Conservation (phyloP, 2,329 filamentous ascomycete species). For the Eutypella sp. region DNA sequence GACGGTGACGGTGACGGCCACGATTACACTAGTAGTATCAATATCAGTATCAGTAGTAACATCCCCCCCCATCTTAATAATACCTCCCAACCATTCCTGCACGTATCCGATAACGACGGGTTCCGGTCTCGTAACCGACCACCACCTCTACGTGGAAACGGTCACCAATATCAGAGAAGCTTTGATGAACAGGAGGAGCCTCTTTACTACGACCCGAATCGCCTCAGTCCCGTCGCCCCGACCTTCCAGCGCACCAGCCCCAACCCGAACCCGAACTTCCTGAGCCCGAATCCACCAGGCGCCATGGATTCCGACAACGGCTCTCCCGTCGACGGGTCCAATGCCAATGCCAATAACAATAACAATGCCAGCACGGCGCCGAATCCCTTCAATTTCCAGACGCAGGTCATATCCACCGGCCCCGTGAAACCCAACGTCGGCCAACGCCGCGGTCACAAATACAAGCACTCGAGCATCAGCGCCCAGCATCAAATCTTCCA, state of each 20-base stretch:
- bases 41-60: conserved; percentile 4
- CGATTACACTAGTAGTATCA: conserved; percentile 3
- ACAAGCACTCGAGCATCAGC: conserved; percentile 94
- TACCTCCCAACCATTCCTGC: conserved; percentile 11
- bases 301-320: conserved; percentile 22
- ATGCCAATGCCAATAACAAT: conserved; percentile 15
- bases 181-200: conserved; percentile 12
- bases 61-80: conserved; percentile 9
- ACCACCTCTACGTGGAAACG: too few species aligned
- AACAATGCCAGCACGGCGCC: conserved; percentile 27
- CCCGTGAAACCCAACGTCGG: conserved; percentile 83
- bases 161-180: not conserved
- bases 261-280: conserved; percentile 20
- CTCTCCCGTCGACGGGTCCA: conserved; percentile 32
- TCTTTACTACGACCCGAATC: conserved; percentile 27
- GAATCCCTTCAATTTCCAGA: conserved; percentile 93
- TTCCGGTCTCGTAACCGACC: too few species aligned
- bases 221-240: conserved; percentile 25
- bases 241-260: conserved; percentile 19
- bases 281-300: conserved; percentile 18
- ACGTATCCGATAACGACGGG: conserved; percentile 9
- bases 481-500: conserved; percentile 89
- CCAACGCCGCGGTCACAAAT: conserved; percentile 90
- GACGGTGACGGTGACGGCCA: conserved; percentile 8
- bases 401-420: conserved; percentile 68